These are phyloP conservation scores for Rhazya stricta DNA, from an alignment of 257 asterid species.

Conservation along the genomic window DNA sequence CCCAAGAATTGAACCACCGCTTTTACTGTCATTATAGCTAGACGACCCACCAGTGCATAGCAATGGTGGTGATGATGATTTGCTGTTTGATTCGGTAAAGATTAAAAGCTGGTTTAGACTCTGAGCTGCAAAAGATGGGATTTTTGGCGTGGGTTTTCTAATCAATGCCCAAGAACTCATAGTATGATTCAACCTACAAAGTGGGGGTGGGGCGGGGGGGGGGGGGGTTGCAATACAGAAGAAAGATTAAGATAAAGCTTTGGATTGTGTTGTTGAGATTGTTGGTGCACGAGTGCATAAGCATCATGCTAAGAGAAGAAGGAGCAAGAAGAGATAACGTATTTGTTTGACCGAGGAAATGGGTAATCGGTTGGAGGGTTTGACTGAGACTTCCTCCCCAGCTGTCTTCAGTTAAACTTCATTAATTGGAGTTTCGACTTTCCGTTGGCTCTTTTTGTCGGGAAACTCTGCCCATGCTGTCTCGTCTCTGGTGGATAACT, in stretches of 20 bases:
- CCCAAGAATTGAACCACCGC: slow-evolving; percentile 20
- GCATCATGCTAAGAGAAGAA: slow-evolving; percentile 13
- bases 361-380: background rate
- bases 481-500: no score
- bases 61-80: slow-evolving; percentile 6
- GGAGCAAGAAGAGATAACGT: slow-evolving; percentile 12
- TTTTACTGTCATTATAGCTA: slow-evolving; percentile 20
- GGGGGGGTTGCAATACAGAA: background rate
- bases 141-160: slow-evolving; percentile 32
- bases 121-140: slow-evolving; percentile 30
- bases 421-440: no score
- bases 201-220: no score
- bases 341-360: background rate
- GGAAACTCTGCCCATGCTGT: no score
- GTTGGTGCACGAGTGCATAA: background rate
- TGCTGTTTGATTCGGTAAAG: slow-evolving; percentile 24
- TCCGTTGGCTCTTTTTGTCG: no score
- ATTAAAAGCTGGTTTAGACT: slow-evolving; percentile 21
- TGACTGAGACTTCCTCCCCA: no score
- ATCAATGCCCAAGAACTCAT: slow-evolving; percentile 58
- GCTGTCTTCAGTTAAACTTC: no score
- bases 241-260: background rate
- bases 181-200: slow-evolving; percentile 15
- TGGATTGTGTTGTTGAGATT: background rate
- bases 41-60: slow-evolving; percentile 12